Evolutionary conservation across 208 protist species (phyloP).

Genomic region (Wallacemonas sp.): DNA sequence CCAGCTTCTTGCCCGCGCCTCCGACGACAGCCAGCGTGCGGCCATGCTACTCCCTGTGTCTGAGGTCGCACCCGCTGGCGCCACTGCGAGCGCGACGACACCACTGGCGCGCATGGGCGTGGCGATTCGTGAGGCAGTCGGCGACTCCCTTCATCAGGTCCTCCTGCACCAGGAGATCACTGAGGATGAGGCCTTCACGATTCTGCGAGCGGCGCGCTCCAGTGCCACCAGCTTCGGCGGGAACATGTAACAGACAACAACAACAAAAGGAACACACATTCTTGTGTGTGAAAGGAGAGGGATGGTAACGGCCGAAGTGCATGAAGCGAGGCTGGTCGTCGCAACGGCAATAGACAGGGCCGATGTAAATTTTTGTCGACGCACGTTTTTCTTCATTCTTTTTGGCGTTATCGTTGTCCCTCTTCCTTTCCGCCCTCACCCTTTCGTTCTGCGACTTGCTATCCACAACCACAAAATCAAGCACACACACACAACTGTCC

Average conservation of each 20-base stretch:
- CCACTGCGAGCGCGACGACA: slow-evolving; percentile 1
- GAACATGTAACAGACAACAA: too few relatives aligned
- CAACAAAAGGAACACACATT: too few relatives aligned
- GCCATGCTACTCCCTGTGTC: neutral
- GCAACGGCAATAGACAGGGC: neutral
- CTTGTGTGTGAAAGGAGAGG: too few relatives aligned
- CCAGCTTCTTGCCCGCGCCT: slow-evolving; percentile 62
- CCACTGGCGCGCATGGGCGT: slow-evolving; percentile 50
- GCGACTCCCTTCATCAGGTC: slow-evolving; percentile 56
- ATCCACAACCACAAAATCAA: too few relatives aligned
- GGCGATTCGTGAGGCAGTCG: slow-evolving; percentile 58
- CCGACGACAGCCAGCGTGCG: slow-evolving; percentile 36
- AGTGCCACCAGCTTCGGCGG: slow-evolving; percentile 7
- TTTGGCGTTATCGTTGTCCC: too few relatives aligned
- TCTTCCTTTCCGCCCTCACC: neutral
- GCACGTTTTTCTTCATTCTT: neutral
- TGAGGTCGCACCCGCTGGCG: neutral
- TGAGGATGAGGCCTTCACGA: slow-evolving; percentile 60
- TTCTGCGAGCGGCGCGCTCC: slow-evolving; percentile 53
- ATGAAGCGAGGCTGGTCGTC: too few relatives aligned
- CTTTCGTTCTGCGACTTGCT: neutral
- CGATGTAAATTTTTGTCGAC: neutral
- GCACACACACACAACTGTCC: too few relatives aligned
- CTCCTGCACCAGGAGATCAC: slow-evolving; percentile 71
- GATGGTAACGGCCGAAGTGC: too few relatives aligned